These are phyloP conservation scores for Diaporthe batatas DNA, from an alignment of 2,329 filamentous ascomycete species.

Conservation along the genomic window DNA sequence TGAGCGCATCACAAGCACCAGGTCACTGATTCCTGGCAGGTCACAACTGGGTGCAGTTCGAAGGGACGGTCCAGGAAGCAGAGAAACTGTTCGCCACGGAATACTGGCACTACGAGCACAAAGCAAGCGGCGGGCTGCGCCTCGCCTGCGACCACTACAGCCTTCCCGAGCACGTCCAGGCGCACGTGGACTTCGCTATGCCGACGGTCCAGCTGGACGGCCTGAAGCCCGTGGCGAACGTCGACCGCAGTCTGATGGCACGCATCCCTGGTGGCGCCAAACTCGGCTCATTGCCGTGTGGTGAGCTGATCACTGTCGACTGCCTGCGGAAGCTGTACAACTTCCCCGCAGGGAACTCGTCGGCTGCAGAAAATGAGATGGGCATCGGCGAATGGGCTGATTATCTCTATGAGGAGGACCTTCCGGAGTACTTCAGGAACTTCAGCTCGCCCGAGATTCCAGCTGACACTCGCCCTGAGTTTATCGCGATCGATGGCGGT, in stretches of 20 bases:
- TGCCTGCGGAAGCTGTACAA: slow-evolving; percentile 52
- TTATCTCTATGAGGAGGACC: slow-evolving; percentile 38
- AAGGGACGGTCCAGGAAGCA: slow-evolving; percentile 46
- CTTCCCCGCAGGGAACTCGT: slow-evolving; percentile 41
- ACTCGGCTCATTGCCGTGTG: slow-evolving; percentile 47
- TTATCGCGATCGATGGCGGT: slow-evolving; percentile 38
- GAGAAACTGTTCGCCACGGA: slow-evolving; percentile 47
- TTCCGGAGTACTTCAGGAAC: slow-evolving; percentile 41
- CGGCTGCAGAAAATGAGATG: slow-evolving; percentile 36
- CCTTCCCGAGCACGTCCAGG: slow-evolving; percentile 42
- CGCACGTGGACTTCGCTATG: slow-evolving; percentile 44
- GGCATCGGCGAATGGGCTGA: slow-evolving; percentile 42
- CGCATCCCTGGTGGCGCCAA: slow-evolving; percentile 17
- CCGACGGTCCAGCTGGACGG: slow-evolving; percentile 42
- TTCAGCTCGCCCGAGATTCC: slow-evolving; percentile 39
- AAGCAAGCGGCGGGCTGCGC: slow-evolving; percentile 44
- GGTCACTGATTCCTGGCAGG: slow-evolving; percentile 35
- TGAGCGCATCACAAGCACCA: background rate
- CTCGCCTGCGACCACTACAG: slow-evolving; percentile 44
- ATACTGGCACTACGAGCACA: slow-evolving; percentile 46
- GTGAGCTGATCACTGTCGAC: slow-evolving; percentile 49
- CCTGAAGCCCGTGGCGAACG: slow-evolving; percentile 31
- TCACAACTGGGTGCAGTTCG: slow-evolving; percentile 47
- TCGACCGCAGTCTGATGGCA: slow-evolving; percentile 2
- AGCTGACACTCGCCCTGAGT: slow-evolving; percentile 37